These are phyloP conservation scores for Wickerhamiella sergipiensis DNA, from an alignment of 805 yeast genomes.

Conservation along the genomic window DNA sequence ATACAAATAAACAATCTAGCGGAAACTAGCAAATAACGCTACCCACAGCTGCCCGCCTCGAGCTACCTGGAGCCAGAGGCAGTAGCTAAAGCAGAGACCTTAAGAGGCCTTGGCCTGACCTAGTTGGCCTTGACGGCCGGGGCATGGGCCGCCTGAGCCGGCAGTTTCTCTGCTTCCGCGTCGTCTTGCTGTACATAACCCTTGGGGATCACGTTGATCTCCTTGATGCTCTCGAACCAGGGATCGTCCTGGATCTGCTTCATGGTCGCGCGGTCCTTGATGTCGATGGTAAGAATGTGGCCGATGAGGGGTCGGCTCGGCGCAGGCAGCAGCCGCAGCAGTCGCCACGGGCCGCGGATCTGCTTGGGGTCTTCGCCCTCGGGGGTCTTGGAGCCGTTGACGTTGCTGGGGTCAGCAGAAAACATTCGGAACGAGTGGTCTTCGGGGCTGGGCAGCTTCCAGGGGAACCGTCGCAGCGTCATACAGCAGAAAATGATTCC, in stretches of 20 bases:
- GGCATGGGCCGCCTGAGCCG: background rate
- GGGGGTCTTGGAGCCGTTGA: conserved; percentile 18
- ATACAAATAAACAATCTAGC: background rate
- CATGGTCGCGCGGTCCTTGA: conserved; percentile 44
- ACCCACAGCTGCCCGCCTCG: too few relatives aligned
- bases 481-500: conserved; percentile 89
- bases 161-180: background rate
- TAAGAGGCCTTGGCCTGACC: too few relatives aligned
- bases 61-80: too few relatives aligned
- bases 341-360: conserved; percentile 54
- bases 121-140: background rate
- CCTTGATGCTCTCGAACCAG: conserved; percentile 44
- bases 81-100: too few relatives aligned
- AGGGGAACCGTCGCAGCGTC: conserved; percentile 77
- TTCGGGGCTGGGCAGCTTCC: conserved; percentile 77
- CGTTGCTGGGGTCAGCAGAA: conserved; percentile 17
- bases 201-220: conserved; percentile 12
- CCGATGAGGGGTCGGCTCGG: conserved; percentile 48
- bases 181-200: background rate
- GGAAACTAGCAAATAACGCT: background rate
- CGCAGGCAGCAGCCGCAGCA: conserved; percentile 58
- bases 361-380: conserved; percentile 17
- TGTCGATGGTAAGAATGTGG: conserved; percentile 51
- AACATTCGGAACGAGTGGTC: conserved; percentile 69
- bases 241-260: conserved; percentile 40